Conservation (phyloP, 768 basidiomycete species). For the Tricholomella constricta region DNA sequence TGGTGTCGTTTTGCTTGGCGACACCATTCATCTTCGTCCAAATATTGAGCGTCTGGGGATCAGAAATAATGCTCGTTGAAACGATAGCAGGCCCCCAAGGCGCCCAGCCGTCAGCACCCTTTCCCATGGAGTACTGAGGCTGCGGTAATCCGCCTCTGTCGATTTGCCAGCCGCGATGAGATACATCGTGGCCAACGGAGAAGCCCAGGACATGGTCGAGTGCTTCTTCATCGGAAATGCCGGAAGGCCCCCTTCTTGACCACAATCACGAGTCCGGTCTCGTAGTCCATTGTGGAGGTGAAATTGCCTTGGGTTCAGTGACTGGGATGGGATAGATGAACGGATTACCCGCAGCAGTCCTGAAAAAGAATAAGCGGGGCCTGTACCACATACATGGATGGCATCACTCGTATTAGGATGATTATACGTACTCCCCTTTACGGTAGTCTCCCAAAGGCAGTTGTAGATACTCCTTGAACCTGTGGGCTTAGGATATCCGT, state of each 20-base stretch:
- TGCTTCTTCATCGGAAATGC: conserved; percentile 42
- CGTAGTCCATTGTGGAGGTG: conserved; percentile 43
- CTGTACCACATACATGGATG: too few relatives aligned
- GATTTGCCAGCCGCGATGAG: conserved; percentile 47
- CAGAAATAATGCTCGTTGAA: conserved; percentile 36
- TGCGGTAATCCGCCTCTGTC: conserved; percentile 42
- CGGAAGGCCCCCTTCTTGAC: conserved; percentile 45
- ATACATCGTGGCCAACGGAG: conserved; percentile 42
- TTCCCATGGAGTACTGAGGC: conserved; percentile 46
- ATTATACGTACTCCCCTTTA: too few relatives aligned
- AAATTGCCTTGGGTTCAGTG: conserved; percentile 42
- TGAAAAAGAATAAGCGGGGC: too few relatives aligned
- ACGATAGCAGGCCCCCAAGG: conserved; percentile 44
- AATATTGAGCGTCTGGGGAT: conserved; percentile 41
- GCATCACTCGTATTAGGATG: too few relatives aligned
- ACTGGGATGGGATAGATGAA: too few relatives aligned
- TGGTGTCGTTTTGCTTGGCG: conserved; percentile 39
- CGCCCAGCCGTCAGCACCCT: conserved; percentile 45
- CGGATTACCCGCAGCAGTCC: too few relatives aligned
- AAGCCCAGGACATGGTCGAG: conserved; percentile 44
- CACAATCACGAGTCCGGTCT: conserved; percentile 42
- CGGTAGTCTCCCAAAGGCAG: too few relatives aligned
- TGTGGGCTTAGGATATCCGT: too few relatives aligned
- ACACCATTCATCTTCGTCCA: conserved; percentile 45
- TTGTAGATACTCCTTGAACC: too few relatives aligned